Base-by-base conservation (phyloP, 768 basidiomycete genomes). In the Multifurca ochricompacta region DNA sequence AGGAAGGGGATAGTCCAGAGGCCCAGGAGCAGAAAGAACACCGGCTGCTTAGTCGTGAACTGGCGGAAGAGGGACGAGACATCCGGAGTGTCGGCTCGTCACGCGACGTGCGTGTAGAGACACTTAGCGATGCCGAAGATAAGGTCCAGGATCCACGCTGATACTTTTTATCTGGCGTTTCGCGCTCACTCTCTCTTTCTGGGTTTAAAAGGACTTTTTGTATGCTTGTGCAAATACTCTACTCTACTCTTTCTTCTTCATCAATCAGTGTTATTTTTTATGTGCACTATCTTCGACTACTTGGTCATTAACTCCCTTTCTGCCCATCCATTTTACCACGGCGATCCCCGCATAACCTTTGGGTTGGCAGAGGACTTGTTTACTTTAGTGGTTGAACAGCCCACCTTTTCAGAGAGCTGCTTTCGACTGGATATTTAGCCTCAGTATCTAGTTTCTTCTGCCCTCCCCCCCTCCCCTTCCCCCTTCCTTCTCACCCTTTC, bases 1-100 rank as follows among this genome's bases (percentile, higher is more conserved):
- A 87, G 63, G 89, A 90, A 65, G 82, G 79, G 18, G 82, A 82
- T 42, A 78, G 77, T 57, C 83, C 82, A 0, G 83, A 79, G 27
- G 63, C 66, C 25, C 69, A 68, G 25, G 67, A 64, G 16, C 69
- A 69, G 58, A 55, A 61, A 45, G 72, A 72, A 57, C 69, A 60
- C 14, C 67, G 72, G 45, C 67, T 86, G 40, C 69, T 92, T 45
- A 82, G 76, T 64, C 76, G 83, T 56, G 89, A 91, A 69, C 69
- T 93, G 51, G 87, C 88, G 21, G 89, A 91, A 69, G 91, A 93
- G 67, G 91, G 91, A n/a, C 75, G 85, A 63, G 90, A 91, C 66
- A 85, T 93, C 40, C 74, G 87, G 65, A 91, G 87, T 65, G 91
- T 92, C 34, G 74, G 79, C 62, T 88, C 85, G 37, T 85, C 83